Evolutionary conservation across 148 eudicot species (phyloP), one percentile per base, ranked within the genome.

Genomic region (Chenopodium album): DNA sequence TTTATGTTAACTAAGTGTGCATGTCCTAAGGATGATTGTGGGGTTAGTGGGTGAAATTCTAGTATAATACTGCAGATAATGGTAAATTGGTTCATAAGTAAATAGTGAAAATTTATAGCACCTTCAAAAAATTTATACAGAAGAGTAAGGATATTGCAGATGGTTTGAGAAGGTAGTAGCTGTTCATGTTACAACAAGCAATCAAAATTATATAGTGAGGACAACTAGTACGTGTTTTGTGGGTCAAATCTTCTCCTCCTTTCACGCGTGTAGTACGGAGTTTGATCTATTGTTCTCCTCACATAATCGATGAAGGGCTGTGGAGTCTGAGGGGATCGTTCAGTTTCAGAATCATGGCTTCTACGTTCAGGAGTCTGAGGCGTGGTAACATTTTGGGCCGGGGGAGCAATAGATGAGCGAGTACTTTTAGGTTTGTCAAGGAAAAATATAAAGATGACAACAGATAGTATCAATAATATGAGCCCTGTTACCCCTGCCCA

Each of bases 261-360:
- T 70, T 89, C 92, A 80, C 94, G 89, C 79, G 91, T 84, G 64
- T 91, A 92, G 65, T 94, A 89, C 0, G 98, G 98, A 80, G 98
- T 92, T 88, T 94, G 97, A 82, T 94, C 97, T 7, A 94, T 86
- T 34, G 98, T 94, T 83, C 89, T 87, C 86, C 94, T 90, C 80
- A 94, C 91, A 78, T 94, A 94, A 23, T 94, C 98, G 1, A 94
- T 82, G 80, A 88, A 94, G 29, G 95, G 94, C 77, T 85, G 92
- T 26, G 98, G 98, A 31, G 98, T 94, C 63, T 90, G 85, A 48
- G 92, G 97, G 81, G 97, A 87, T 19, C 75, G 87, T 77, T 90
- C 95, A 76, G 54, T 80, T 16, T 28, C 76, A 28, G 77, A 78
- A 76, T 83, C 47, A 14, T 88, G 81, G 81, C 85, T 88, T 32